Evolutionary conservation across 2,329 filamentous ascomycete species (phyloP).

Genomic region (Falciphora oryzae): DNA sequence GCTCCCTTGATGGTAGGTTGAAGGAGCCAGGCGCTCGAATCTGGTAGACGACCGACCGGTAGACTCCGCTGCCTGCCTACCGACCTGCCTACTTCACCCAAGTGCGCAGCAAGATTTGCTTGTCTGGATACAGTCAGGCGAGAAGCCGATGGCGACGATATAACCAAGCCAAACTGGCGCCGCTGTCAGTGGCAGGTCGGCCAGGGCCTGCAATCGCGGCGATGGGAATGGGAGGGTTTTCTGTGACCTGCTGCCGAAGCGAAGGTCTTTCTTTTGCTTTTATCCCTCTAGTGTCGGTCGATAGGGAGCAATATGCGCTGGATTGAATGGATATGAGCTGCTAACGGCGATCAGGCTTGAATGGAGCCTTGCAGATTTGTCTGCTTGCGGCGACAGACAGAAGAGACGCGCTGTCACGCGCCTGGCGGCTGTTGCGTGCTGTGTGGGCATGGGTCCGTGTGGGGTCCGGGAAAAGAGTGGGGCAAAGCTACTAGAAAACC

Average conservation of each 20-base stretch:
- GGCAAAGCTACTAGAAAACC: not conserved
- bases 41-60: not conserved
- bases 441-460: not conserved
- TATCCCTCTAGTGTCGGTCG: not conserved
- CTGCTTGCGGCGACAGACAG: not conserved
- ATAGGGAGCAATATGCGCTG: not conserved
- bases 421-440: not conserved
- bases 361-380: not conserved
- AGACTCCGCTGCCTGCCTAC: not conserved
- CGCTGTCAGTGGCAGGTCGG: not conserved
- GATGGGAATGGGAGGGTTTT: not conserved
- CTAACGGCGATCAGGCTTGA: not conserved
- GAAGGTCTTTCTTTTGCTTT: not conserved
- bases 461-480: not conserved
- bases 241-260: not conserved
- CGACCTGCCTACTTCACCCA: too few relatives aligned
- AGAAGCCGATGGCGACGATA: not conserved
- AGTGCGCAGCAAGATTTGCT: not conserved
- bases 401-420: constrained; percentile 1
- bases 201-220: not conserved
- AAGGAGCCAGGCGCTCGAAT: not conserved
- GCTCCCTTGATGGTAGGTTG: not conserved
- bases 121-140: not conserved
- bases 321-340: not conserved
- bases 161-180: not conserved